Conservation (phyloP, 257 asterid genomes). For the Buddleja alternifolia region DNA sequence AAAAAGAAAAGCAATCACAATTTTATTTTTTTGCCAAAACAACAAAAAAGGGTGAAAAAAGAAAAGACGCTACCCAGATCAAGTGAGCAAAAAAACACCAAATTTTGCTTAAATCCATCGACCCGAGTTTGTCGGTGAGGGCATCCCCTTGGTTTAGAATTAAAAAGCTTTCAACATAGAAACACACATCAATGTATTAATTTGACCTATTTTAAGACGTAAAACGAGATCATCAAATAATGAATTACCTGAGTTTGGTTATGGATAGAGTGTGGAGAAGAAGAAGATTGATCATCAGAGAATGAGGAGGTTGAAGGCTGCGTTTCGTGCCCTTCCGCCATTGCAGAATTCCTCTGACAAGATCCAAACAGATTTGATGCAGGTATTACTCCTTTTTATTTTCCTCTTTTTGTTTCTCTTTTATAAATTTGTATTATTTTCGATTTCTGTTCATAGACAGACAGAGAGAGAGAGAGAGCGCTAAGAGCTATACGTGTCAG, state of each 20-base stretch:
- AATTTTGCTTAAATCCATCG: too few relatives aligned
- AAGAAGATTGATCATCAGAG: slow-evolving; percentile 46
- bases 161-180: not conserved
- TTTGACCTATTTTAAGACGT: too few relatives aligned
- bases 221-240: not conserved
- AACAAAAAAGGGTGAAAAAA: too few relatives aligned
- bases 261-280: slow-evolving; percentile 33
- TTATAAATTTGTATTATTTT: not conserved
- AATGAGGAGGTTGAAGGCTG: slow-evolving; percentile 33
- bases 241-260: slow-evolving; percentile 35
- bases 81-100: too few relatives aligned
- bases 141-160: too few relatives aligned
- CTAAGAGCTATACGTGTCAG: slow-evolving; percentile 1
- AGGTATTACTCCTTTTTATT: not conserved
- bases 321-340: slow-evolving; percentile 42
- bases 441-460: too few relatives aligned
- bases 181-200: not conserved
- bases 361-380: slow-evolving; percentile 28
- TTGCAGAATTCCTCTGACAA: slow-evolving; percentile 27
- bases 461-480: too few relatives aligned
- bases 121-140: too few relatives aligned
- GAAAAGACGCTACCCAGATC: too few relatives aligned
- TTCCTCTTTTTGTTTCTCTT: not conserved
- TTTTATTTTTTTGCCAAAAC: too few relatives aligned
- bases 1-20: too few relatives aligned